A percentile compares a stretch with the other conserved stretches of the same genome.
These are phyloP conservation scores for Hymenoscyphus scutula DNA, from an alignment of 2,329 filamentous ascomycete genomes.

Conservation along the genomic window DNA sequence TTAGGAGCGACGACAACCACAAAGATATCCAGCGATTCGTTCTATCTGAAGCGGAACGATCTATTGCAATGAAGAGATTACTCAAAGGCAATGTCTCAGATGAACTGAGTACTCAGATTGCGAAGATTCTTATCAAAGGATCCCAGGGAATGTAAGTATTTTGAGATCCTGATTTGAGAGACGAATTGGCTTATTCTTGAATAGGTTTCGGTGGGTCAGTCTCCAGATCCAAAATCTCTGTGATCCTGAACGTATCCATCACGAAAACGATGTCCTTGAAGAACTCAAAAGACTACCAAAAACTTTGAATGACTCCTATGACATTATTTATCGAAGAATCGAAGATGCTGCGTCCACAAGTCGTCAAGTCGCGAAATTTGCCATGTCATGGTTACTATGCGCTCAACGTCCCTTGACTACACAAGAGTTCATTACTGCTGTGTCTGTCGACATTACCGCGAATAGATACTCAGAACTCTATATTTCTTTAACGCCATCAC, in stretches of 20 bases:
- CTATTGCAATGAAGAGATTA: conserved; percentile 5
- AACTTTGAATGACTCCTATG: conserved; percentile 7
- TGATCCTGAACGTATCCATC: conserved; percentile 7
- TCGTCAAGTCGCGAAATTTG: not conserved
- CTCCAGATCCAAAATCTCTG: conserved; percentile 18
- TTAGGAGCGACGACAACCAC: conserved; percentile 6
- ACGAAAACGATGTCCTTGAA: conserved; percentile 6
- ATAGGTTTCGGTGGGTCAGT: conserved; percentile 15
- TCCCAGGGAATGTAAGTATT: conserved; percentile 12
- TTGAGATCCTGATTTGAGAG: not conserved
- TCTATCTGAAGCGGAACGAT: not conserved
- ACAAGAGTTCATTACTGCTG: not conserved
- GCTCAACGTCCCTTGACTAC: not conserved
- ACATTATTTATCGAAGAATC: not conserved
- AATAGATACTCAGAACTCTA: not conserved
- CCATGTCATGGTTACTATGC: not conserved
- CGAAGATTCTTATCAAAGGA: not conserved
- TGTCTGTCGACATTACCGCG: not conserved
- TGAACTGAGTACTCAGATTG: not conserved
- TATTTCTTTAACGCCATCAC: not conserved
- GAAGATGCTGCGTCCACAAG: not conserved
- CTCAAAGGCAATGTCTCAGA: not conserved
- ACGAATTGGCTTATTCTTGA: not conserved
- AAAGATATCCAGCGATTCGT: conserved; percentile 11
- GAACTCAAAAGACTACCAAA: conserved; percentile 10